Evolutionary conservation across 805 yeast genomes (phyloP), one percentile per base, ranked within the genome.

Genomic region (Helenozyma rhizophorensis): DNA sequence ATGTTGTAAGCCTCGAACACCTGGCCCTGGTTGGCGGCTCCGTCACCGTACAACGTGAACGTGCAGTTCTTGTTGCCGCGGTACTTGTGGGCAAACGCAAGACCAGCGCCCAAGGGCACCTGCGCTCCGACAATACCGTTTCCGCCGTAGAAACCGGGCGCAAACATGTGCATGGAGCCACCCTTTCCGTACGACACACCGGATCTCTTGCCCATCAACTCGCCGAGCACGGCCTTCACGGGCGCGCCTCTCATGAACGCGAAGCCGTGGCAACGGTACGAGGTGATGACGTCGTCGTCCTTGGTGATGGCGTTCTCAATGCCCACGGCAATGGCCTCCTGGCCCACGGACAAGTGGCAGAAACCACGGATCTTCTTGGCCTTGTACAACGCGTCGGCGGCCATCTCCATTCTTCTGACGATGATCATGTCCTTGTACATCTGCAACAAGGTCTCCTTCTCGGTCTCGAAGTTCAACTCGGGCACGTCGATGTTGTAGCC

Each of bases 51-150:
- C 46, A 93, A 70, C 38, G 95, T 68, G 65, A 88, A 90, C 39
- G 94, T 76, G 56, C 90, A 87, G 52, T 79, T 78, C 34, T 59
- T 54, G 56, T 87, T 88, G 56, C 79, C 78, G 61, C 76, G 78
- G 74, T 93, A 93, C 70, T 88, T 88, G 72, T 93, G 97, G 47
- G 97, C 95, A 68, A 89, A 93, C n/a, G 96, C 95, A 49, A 93
- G 74, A 53, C 98, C 98, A 35, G 96, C 87, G 60, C 98, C 98
- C 53, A 93, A 76, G 45, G 98, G 96, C 37, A 93, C 97, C 72
- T 93, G 98, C 33, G 97, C 98, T 62, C 98, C 98, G 35, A 93
- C 98, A 63, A 93, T 93, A 74, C 98, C 98, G 70, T 93, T 93
- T 69, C 98, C 98, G 63, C 98, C 98, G 67, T 83, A 93, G 75